A percentile compares a stretch with the other conserved stretches of the same genome.
Evolutionary conservation across 2,329 filamentous ascomycete genomes (phyloP).

Genomic region (Bimuria novae-zelandiae): DNA sequence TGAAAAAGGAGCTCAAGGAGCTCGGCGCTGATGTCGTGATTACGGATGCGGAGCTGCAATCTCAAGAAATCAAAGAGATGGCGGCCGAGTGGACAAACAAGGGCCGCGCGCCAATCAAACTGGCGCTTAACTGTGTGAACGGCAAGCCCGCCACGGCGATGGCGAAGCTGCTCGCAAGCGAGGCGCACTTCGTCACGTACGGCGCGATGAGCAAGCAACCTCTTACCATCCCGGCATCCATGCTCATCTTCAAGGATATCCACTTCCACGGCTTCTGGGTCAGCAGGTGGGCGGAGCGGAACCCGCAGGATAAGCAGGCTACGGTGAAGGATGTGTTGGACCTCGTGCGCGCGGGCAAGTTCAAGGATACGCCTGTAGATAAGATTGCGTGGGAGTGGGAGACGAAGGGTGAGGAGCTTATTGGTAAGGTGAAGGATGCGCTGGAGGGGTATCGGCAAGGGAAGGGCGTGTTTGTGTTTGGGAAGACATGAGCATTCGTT

Average conservation of each 20-base stretch:
- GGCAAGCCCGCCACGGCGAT: constrained; percentile 81
- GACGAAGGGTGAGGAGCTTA: constrained; percentile 71
- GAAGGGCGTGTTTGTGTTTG: constrained; percentile 89
- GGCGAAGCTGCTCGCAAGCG: constrained; percentile 70
- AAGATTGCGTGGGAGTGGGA: constrained; percentile 83
- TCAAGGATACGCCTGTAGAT: constrained; percentile 82
- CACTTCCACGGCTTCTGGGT: constrained; percentile 95
- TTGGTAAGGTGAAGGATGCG: constrained; percentile 78
- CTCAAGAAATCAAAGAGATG: constrained; percentile 66
- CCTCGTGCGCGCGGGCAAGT: constrained; percentile 73
- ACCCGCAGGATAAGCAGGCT: constrained; percentile 73
- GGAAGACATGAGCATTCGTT: constrained; percentile 39
- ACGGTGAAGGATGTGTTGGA: constrained; percentile 86
- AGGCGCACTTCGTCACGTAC: constrained; percentile 85
- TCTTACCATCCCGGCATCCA: constrained; percentile 75
- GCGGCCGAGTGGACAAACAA: constrained; percentile 70
- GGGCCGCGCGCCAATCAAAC: constrained; percentile 70
- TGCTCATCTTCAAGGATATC: constrained; percentile 93
- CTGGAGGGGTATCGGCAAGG: constrained; percentile 82
- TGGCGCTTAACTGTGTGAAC: constrained; percentile 93
- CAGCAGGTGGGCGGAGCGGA: constrained; percentile 79
- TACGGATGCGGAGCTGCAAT: constrained; percentile 64
- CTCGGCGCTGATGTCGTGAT: constrained; percentile 68
- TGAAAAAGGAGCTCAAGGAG: constrained; percentile 64
- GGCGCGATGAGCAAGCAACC: constrained; percentile 94